phyloP scores from a whole-genome alignment of 2,329 filamentous ascomycete genomes.

The Apiospora malaysiana region DNA sequence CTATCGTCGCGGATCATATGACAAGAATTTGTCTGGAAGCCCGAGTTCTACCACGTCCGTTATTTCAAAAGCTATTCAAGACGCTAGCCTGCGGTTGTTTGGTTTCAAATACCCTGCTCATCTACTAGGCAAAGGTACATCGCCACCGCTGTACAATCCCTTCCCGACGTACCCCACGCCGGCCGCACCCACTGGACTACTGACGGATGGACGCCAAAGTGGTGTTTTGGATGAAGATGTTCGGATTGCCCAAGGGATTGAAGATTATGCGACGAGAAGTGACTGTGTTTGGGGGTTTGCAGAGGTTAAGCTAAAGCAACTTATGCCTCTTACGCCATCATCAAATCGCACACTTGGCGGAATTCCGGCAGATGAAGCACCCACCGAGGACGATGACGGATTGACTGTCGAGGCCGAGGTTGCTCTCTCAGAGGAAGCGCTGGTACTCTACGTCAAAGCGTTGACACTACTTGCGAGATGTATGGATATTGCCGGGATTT shows the following conservation, averaged over 20 bases:
- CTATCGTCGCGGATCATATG: constrained; percentile 80
- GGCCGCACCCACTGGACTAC: constrained; percentile 63
- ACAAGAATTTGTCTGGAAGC: constrained; percentile 74
- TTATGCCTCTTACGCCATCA: constrained; percentile 87
- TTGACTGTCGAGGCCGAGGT: constrained; percentile 87
- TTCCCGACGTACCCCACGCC: constrained; percentile 85
- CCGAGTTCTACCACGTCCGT: constrained; percentile 80
- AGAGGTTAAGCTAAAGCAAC: constrained; percentile 97
- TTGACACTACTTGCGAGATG: constrained; percentile 88
- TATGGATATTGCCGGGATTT: constrained; percentile 92
- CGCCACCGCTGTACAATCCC: constrained; percentile 78
- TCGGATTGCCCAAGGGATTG: constrained; percentile 78
- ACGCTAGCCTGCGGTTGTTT: constrained; percentile 80
- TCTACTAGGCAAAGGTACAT: constrained; percentile 65
- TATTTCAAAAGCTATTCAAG: constrained; percentile 92
- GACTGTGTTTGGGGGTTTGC: constrained; percentile 98
- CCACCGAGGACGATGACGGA: constrained; percentile 68
- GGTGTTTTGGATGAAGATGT: constrained; percentile 77
- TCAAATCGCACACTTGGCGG: constrained; percentile 73
- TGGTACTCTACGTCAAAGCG: constrained; percentile 96
- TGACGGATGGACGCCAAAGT: constrained; percentile 69
- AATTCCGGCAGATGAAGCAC: constrained; percentile 58
- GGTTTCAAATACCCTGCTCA: constrained; percentile 73
- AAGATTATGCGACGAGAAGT: constrained; percentile 90
- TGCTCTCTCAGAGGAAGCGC: constrained; percentile 87